Evolutionary conservation across 495 filamentous ascomycete species (phyloP), one percentile per base, ranked within the genome.

Genomic region (Lasiosphaeriaceae sp.): DNA sequence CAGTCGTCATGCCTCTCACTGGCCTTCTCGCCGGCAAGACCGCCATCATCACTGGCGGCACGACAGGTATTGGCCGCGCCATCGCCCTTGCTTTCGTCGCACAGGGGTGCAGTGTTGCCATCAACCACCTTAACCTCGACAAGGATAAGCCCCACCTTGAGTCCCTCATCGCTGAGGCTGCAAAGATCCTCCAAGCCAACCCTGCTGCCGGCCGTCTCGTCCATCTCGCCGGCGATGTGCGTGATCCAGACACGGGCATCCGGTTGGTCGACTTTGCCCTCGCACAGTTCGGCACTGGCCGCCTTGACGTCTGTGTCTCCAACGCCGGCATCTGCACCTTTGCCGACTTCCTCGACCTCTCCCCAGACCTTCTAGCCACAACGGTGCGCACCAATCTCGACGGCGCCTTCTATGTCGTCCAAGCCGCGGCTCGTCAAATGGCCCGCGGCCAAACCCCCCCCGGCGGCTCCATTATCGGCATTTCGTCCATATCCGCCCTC

Each of bases 241-340:
- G 82, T 0, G 76, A 84, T 54, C 85, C 87, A 0, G 72, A 80
- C 19, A 90, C 88, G 0, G 85, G 85, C 7, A 64, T 69, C 2
- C 63, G 71, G 1, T 77, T 92, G 14, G 79, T 90, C 20, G 54
- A 72, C 17, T 72, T 75, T 52, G 83, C 84, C 0, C 82, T 88
- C 0, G 66, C 77, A 23, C 61, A 59, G 0, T 96, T 86, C 63
- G 73, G 75, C 0, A 21, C 60, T 0, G 67, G 71, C 0, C 75
- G 82, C 1, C 66, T 96, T 1, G 89, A 96, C 67, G 78, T 95
- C 2, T 92, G 92, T 70, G 87, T 96, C 2, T 87, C 83, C 70
- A 96, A 96, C 74, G 92, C 92, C 0, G 91, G 92, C 2, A 80
- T 96, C 29, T 96, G 89, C 75, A 75, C 87, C 57, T 95, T 95